Percentiles rank a stretch among this genome's conserved stretches.
Conservation (phyloP, 768 basidiomycete genomes). For the Lentinula sp. region DNA sequence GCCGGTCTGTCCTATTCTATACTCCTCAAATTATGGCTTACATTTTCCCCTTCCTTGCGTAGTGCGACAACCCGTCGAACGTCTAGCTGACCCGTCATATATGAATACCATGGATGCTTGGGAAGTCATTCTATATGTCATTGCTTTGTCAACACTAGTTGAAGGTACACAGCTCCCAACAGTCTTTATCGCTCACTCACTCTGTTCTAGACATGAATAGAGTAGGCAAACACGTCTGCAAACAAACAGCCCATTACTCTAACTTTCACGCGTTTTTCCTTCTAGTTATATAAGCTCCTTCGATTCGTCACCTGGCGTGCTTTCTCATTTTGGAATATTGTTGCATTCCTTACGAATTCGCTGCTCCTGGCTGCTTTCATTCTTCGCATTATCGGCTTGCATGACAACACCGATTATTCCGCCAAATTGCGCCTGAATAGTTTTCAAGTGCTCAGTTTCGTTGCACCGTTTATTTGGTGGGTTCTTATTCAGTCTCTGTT, state of each 20-base stretch:
- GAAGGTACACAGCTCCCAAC: slow-evolving; percentile 55
- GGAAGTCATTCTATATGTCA: slow-evolving; percentile 75
- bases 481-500: slow-evolving; percentile 16
- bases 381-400: slow-evolving; percentile 60
- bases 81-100: slow-evolving; percentile 44
- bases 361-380: slow-evolving; percentile 70
- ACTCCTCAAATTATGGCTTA: neutral
- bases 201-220: slow-evolving; percentile 46
- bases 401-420: slow-evolving; percentile 26
- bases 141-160: slow-evolving; percentile 70
- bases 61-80: slow-evolving; percentile 78
- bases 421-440: slow-evolving; percentile 49
- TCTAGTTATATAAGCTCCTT: slow-evolving; percentile 64
- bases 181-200: neutral
- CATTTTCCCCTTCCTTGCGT: neutral
- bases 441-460: slow-evolving; percentile 87
- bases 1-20: slow-evolving; percentile 46
- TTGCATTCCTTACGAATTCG: slow-evolving; percentile 67
- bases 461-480: slow-evolving; percentile 83
- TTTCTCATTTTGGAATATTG: slow-evolving; percentile 72
- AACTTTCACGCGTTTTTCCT: neutral
- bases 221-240: slow-evolving; percentile 24
- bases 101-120: slow-evolving; percentile 59
- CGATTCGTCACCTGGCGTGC: slow-evolving; percentile 77
- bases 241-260: neutral